Conservation (phyloP, 495 filamentous ascomycete species). For the Haplographium delicatum region DNA sequence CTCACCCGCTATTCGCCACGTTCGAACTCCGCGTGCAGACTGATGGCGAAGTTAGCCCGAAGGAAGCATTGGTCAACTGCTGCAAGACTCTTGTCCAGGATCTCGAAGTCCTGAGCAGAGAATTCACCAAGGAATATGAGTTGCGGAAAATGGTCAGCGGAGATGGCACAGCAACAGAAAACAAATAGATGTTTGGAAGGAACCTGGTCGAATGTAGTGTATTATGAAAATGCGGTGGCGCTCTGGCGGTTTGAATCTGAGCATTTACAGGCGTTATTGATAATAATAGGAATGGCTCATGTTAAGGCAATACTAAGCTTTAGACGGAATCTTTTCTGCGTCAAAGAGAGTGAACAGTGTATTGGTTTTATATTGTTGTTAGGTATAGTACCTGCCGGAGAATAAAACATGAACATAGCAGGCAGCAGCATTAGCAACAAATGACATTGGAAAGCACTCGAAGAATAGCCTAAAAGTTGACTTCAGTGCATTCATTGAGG, state of each 20-base stretch:
- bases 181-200: background rate
- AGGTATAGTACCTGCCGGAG: no score
- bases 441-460: no score
- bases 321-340: no score
- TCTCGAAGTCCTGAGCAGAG: conserved; percentile 67
- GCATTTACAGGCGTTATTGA: conserved; percentile 17
- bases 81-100: conserved; percentile 76
- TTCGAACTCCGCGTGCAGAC: conserved; percentile 90
- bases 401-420: no score
- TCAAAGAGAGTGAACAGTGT: no score
- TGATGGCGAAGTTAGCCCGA: conserved; percentile 78
- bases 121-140: conserved; percentile 94
- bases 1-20: conserved; percentile 80
- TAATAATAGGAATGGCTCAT: background rate
- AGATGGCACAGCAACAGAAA: conserved; percentile 9
- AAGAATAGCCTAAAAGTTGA: no score
- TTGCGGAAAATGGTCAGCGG: conserved; percentile 80
- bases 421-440: no score
- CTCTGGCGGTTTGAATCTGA: conserved; percentile 4
- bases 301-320: no score
- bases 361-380: no score
- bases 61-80: conserved; percentile 72
- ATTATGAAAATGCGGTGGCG: no score
- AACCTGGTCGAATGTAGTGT: no score
- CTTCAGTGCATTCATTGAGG: no score